Percentiles rank a stretch among this genome's conserved stretches.
Evolutionary conservation across 345 rosid species (phyloP).

Genomic region (Hibiscus mutabilis): DNA sequence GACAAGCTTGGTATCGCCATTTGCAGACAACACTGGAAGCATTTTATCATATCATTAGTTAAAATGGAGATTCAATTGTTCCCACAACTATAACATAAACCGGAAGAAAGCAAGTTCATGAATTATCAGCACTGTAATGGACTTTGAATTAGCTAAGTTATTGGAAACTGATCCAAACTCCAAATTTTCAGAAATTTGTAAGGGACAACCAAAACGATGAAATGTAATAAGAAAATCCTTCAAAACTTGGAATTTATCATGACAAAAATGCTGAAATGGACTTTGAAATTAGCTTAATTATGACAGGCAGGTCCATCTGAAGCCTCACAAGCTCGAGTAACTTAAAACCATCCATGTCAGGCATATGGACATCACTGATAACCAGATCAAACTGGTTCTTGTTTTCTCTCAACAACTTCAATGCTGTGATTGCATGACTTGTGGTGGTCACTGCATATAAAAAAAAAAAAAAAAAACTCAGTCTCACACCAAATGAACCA

Average conservation of each 20-base stretch:
- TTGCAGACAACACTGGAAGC: constrained; percentile 74
- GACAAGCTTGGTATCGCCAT: constrained; percentile 75
- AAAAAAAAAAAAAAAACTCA: too few relatives aligned
- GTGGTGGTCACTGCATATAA: constrained; percentile 58
- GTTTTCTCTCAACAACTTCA: constrained; percentile 63
- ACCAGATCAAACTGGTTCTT: constrained; percentile 63
- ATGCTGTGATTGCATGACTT: constrained; percentile 46
- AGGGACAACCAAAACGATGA: too few relatives aligned
- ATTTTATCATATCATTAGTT: neutral
- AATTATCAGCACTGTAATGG: too few relatives aligned
- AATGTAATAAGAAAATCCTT: too few relatives aligned
- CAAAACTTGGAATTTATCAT: neutral
- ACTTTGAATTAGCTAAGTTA: too few relatives aligned
- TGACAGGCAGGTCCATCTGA: constrained; percentile 81
- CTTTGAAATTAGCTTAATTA: too few relatives aligned
- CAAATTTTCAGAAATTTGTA: too few relatives aligned
- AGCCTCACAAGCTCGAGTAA: constrained; percentile 78
- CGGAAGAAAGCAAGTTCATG: too few relatives aligned
- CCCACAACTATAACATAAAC: too few relatives aligned
- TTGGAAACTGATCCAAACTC: too few relatives aligned
- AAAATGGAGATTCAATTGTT: neutral
- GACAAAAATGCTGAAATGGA: too few relatives aligned
- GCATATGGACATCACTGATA: constrained; percentile 79
- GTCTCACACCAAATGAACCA: constrained; percentile 3
- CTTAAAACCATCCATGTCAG: constrained; percentile 83